A percentile compares a stretch with the other conserved stretches of the same genome.
Evolutionary conservation across 306 rosid species (phyloP).

Genomic region (Cicer arietinum): DNA sequence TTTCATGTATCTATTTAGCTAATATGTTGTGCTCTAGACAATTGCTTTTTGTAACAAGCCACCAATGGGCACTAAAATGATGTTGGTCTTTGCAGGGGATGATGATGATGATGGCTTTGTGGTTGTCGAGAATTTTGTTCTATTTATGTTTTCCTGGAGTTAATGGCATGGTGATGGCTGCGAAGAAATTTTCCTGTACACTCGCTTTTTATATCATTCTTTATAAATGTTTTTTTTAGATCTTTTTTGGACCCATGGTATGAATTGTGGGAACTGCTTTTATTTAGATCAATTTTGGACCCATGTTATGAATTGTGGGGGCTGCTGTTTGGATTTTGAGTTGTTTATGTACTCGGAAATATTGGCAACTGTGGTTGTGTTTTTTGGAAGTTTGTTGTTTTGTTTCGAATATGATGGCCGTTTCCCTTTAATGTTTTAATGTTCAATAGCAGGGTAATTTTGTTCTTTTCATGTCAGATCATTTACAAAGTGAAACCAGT

Average conservation of each 20-base stretch:
- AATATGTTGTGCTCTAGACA: conserved; percentile 5
- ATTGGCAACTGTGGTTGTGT: not conserved
- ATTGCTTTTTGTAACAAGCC: not conserved
- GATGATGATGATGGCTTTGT: not conserved
- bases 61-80: not conserved
- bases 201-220: not conserved
- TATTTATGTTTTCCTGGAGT: conserved; percentile 17
- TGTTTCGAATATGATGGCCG: not conserved
- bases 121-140: conserved; percentile 23
- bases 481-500: too few relatives aligned
- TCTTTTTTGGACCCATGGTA: too few relatives aligned
- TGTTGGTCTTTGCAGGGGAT: conserved; percentile 40
- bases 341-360: not conserved
- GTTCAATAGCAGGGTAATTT: not conserved
- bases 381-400: not conserved
- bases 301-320: not conserved
- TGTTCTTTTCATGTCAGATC: not conserved
- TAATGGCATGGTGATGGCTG: not conserved
- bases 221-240: not conserved
- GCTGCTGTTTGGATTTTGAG: not conserved
- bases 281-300: conserved; percentile 21
- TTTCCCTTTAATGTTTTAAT: not conserved
- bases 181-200: conserved; percentile 1
- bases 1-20: not conserved
- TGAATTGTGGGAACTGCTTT: too few relatives aligned